Percentiles rank a stretch among this genome's conserved stretches.
These are phyloP conservation scores for Colletotrichum camelliae DNA, from an alignment of 2,329 filamentous ascomycete species.

Conservation along the genomic window DNA sequence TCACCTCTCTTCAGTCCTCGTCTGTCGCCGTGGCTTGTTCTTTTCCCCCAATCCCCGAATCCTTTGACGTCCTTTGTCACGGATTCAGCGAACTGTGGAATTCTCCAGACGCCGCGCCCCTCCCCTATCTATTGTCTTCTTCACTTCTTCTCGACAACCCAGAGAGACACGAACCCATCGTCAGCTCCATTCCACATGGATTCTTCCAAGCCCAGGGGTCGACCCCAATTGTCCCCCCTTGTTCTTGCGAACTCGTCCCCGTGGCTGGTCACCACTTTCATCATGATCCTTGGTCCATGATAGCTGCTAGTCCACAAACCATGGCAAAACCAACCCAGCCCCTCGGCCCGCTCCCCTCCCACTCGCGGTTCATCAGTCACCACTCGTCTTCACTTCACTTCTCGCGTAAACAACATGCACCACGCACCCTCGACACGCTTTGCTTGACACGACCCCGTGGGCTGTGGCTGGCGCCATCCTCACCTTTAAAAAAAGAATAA, in stretches of 20 bases:
- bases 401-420: background rate
- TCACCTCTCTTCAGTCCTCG: background rate
- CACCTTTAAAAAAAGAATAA: background rate
- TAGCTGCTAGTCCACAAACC: background rate
- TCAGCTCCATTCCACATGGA: background rate
- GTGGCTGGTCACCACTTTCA: background rate
- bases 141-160: background rate
- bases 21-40: background rate
- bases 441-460: background rate
- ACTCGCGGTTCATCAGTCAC: background rate
- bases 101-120: background rate
- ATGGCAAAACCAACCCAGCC: conserved; percentile 10
- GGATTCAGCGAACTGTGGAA: background rate
- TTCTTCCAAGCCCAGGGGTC: background rate
- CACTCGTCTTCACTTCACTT: background rate
- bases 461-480: background rate
- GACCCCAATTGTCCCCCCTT: conserved; percentile 10
- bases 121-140: background rate
- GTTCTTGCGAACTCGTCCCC: background rate
- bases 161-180: background rate
- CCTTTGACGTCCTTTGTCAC: background rate
- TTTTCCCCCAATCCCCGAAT: background rate
- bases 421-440: background rate
- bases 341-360: background rate
- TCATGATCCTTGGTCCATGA: background rate